Evolutionary conservation across 768 basidiomycete genomes (phyloP).

Genomic region (Auricularia sp.): DNA sequence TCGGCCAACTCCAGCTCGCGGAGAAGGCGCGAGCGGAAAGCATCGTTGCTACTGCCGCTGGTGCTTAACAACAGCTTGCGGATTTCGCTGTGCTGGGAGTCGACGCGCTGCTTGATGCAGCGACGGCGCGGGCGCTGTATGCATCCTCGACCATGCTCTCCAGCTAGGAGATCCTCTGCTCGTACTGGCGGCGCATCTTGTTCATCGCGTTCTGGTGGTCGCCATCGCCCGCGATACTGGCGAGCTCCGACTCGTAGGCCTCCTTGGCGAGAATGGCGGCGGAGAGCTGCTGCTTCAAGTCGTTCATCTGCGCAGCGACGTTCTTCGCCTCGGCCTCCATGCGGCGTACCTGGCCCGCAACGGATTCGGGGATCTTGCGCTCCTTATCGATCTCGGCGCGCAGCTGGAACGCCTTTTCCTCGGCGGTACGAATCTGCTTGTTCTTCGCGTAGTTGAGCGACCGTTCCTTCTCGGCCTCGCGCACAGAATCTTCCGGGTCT

Average conservation of each 20-base stretch:
- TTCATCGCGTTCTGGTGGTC: constrained; percentile 45
- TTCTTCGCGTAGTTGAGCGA: constrained; percentile 57
- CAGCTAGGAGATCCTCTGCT: constrained; percentile 49
- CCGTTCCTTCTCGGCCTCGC: constrained; percentile 65
- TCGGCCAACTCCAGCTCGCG: constrained; percentile 55
- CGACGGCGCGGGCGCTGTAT: constrained; percentile 38
- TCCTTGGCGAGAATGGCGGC: constrained; percentile 52
- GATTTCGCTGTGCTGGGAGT: constrained; percentile 63
- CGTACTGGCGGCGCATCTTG: constrained; percentile 55
- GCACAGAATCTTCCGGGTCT: constrained; percentile 74
- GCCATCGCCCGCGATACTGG: constrained; percentile 52
- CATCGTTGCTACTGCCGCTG: constrained; percentile 46
- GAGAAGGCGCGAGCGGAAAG: constrained; percentile 52
- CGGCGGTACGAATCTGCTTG: constrained; percentile 52
- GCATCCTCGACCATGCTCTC: constrained; percentile 53
- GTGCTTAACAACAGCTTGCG: constrained; percentile 48
- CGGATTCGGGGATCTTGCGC: constrained; percentile 50
- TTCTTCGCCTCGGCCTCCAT: constrained; percentile 53
- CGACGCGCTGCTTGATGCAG: constrained; percentile 51
- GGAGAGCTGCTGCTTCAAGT: constrained; percentile 43
- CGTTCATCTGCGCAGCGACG: constrained; percentile 44
- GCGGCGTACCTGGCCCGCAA: constrained; percentile 51
- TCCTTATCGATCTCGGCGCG: constrained; percentile 57
- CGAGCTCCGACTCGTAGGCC: constrained; percentile 56
- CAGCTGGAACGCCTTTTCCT: constrained; percentile 48